Conservation (phyloP, 1,284 basidiomycete genomes). For the Neotropicomus parvogracilis region DNA sequence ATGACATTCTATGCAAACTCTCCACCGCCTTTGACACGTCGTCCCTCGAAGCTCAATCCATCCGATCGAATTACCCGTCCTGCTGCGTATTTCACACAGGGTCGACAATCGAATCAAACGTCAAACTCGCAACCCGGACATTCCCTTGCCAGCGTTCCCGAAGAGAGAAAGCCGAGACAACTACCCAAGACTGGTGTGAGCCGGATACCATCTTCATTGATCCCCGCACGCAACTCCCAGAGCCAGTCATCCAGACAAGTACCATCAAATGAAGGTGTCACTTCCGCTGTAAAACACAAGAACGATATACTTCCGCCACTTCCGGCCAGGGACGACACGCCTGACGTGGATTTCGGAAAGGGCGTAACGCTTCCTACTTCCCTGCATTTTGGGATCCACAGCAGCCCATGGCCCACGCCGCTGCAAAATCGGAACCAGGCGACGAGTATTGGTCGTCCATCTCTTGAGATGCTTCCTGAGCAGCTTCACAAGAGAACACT, state of each 20-base stretch:
- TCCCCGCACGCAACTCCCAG: slow-evolving; percentile 20
- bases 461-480: slow-evolving; percentile 10
- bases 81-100: slow-evolving; percentile 17
- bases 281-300: slow-evolving; percentile 10
- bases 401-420: slow-evolving; percentile 23
- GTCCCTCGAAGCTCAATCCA: slow-evolving; percentile 45
- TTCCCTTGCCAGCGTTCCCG: slow-evolving; percentile 2
- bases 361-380: slow-evolving; percentile 36
- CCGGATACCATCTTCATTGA: slow-evolving; percentile 22
- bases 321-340: slow-evolving; percentile 28
- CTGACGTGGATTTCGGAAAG: slow-evolving; percentile 13
- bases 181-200: background rate
- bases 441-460: slow-evolving; percentile 8
- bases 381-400: slow-evolving; percentile 41
- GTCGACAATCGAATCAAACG: slow-evolving; percentile 6
- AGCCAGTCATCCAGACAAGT: slow-evolving; percentile 10
- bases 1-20: slow-evolving; percentile 72
- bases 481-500: slow-evolving; percentile 14
- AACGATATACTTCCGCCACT: slow-evolving; percentile 37
- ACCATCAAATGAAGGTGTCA: background rate
- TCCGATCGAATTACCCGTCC: slow-evolving; percentile 42
- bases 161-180: slow-evolving; percentile 17
- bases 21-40: slow-evolving; percentile 46
- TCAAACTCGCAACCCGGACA: slow-evolving; percentile 6
- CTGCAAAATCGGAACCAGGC: slow-evolving; percentile 21